These are phyloP conservation scores for Hanseniaspora valbyensis DNA, from an alignment of 805 yeast genomes.

Conservation along the genomic window DNA sequence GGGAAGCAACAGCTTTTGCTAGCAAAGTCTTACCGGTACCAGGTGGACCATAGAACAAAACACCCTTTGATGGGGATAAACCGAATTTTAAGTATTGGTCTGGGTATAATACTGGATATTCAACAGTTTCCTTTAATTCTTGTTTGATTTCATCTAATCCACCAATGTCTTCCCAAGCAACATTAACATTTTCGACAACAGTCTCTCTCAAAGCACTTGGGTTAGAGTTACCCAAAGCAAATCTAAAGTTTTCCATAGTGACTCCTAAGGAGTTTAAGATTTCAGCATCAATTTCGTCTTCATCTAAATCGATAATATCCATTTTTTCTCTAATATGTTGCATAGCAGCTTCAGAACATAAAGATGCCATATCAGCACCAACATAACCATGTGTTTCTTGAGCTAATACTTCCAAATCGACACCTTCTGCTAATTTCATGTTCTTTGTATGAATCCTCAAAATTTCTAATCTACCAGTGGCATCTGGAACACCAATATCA, in stretches of 20 bases:
- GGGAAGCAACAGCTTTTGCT: conserved; percentile 99
- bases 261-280: conserved; percentile 92
- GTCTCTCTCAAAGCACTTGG: conserved; percentile 99
- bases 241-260: conserved; percentile 97
- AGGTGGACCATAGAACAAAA: conserved; percentile 97
- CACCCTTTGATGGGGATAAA: conserved; percentile 95
- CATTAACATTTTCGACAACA: conserved; percentile 96
- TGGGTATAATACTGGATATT: conserved; percentile 97
- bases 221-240: conserved; percentile 93
- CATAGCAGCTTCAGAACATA: conserved; percentile 99
- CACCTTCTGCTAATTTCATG: conserved; percentile 92
- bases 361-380: conserved; percentile 96
- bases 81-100: conserved; percentile 98
- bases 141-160: conserved; percentile 92
- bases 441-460: conserved; percentile 95
- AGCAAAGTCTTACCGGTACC: conserved; percentile 99
- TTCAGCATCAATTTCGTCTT: conserved; percentile 95
- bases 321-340: conserved; percentile 99
- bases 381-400: conserved; percentile 98
- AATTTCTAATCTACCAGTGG: conserved; percentile 94
- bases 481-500: conserved; percentile 93
- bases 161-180: conserved; percentile 99
- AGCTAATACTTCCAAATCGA: conserved; percentile 90
- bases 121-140: conserved; percentile 97
- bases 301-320: conserved; percentile 93